phyloP scores from a whole-genome alignment of 495 filamentous ascomycete species.

The Tuber magnatum region DNA sequence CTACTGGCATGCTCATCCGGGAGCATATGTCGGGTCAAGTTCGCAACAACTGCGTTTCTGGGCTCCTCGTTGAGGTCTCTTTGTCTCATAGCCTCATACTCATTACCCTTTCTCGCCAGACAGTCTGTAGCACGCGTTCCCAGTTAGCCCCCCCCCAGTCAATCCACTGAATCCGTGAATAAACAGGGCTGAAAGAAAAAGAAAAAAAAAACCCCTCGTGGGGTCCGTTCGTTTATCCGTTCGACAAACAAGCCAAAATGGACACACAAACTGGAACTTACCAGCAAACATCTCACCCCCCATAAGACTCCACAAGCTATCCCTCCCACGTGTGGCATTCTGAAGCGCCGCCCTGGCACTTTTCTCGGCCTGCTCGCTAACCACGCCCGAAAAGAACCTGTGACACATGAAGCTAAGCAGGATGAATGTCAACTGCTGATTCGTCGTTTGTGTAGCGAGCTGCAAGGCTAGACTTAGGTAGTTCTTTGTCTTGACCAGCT shows the following conservation, averaged over 20 bases:
- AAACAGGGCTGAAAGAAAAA: too few relatives aligned
- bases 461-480: conserved; percentile 58
- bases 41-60: conserved; percentile 23
- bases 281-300: conserved; percentile 40
- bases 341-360: conserved; percentile 65
- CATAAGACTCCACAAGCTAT: conserved; percentile 62
- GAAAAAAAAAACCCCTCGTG: neutral
- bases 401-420: conserved; percentile 76
- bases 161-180: neutral
- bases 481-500: conserved; percentile 66
- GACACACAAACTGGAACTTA: neutral
- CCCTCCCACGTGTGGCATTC: conserved; percentile 67
- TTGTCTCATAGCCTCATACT: conserved; percentile 33
- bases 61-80: conserved; percentile 34
- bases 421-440: conserved; percentile 71
- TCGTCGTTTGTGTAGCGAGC: conserved; percentile 45
- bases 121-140: conserved; percentile 24
- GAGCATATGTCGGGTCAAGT: conserved; percentile 22
- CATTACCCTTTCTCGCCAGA: conserved; percentile 36
- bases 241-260: neutral
- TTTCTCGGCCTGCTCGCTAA: conserved; percentile 87
- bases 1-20: neutral
- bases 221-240: neutral
- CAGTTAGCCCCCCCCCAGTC: neutral
- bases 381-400: conserved; percentile 74